phyloP scores from a whole-genome alignment of 2,329 filamentous ascomycete genomes.

The Graphiopsis chlorocephala region DNA sequence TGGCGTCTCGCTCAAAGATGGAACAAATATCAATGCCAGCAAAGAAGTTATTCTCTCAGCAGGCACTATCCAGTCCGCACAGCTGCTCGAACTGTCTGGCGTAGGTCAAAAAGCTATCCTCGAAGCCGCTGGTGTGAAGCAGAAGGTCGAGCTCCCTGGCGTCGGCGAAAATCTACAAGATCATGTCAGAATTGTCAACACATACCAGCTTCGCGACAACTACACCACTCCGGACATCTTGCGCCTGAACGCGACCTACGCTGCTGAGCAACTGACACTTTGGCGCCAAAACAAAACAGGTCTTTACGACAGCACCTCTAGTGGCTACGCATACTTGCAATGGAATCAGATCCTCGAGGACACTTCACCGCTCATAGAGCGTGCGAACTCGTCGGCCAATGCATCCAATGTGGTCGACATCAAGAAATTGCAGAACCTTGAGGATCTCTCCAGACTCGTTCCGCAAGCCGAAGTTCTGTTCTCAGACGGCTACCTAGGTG shows the following conservation, averaged over 20 bases:
- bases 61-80: slow-evolving; percentile 57
- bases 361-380: slow-evolving; percentile 26
- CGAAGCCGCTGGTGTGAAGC: slow-evolving; percentile 45
- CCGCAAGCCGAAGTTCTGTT: slow-evolving; percentile 47
- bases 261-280: slow-evolving; percentile 40
- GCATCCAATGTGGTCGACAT: slow-evolving; percentile 33
- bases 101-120: slow-evolving; percentile 54
- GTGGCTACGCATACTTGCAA: slow-evolving; percentile 42
- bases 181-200: slow-evolving; percentile 29
- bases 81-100: slow-evolving; percentile 60
- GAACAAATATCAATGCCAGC: slow-evolving; percentile 40
- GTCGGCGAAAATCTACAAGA: slow-evolving; percentile 53
- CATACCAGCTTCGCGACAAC: slow-evolving; percentile 31
- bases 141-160: slow-evolving; percentile 49
- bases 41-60: slow-evolving; percentile 50
- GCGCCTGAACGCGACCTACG: slow-evolving; percentile 30
- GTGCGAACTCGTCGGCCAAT: slow-evolving; percentile 36
- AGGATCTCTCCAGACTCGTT: slow-evolving; percentile 32
- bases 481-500: slow-evolving; percentile 46
- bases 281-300: slow-evolving; percentile 35
- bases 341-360: slow-evolving; percentile 41
- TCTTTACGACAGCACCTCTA: slow-evolving; percentile 42
- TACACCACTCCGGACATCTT: slow-evolving; percentile 35
- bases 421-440: slow-evolving; percentile 43
- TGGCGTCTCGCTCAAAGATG: slow-evolving; percentile 35